Evolutionary conservation across 192 early-diverging fungal genomes (phyloP), one percentile per base, ranked within the genome.

Genomic region (Phycomyces blakesleeanus): DNA sequence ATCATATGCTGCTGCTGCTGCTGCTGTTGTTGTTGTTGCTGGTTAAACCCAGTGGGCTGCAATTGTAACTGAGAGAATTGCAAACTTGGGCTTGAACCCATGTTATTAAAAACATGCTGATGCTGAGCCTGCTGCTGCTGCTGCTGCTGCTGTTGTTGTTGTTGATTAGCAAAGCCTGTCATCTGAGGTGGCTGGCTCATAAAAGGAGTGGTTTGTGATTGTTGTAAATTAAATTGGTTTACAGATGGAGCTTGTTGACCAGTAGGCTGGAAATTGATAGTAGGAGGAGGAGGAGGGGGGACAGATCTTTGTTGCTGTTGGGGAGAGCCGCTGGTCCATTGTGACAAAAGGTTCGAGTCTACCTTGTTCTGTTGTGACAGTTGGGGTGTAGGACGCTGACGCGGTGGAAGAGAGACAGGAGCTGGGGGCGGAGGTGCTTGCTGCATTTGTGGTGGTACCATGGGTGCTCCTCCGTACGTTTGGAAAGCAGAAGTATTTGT

Each of bases 391-490:
- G 42, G 59, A 18, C 51, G 64, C 16, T 27, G 59, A 15, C n/a
- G 69, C 2, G 57, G 49, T 53, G 58, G 68, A 60, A 47, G 38
- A 51, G 64, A 40, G 39, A 51, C 60, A 8, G 52, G 56, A 26
- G 15, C 18, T 16, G 18, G 29, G 22, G 24, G 20, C 1, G 37
- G 59, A 49, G 26, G 26, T 24, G 68, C 62, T 64, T 1, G 73
- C 55, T 5, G 69, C 52, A 50, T 56, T 59, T 5, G 41, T 39
- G 4, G 59, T 47, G 9, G 49, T 34, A 7, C 29, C 29, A 34
- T 34, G 42, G 22, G 63, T 66, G 42, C 68, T 69, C 3, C 61
- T 61, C 61, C 74, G 67, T 41, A 69, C 63, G 15, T 64, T 51
- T 52, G 47, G 39, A n/a, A 68, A 39, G n/a, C n/a, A n/a, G 37